Evolutionary conservation across 2,329 filamentous ascomycete species (phyloP), one percentile per base, ranked within the genome.

Genomic region (Cyphellophora attinorum): DNA sequence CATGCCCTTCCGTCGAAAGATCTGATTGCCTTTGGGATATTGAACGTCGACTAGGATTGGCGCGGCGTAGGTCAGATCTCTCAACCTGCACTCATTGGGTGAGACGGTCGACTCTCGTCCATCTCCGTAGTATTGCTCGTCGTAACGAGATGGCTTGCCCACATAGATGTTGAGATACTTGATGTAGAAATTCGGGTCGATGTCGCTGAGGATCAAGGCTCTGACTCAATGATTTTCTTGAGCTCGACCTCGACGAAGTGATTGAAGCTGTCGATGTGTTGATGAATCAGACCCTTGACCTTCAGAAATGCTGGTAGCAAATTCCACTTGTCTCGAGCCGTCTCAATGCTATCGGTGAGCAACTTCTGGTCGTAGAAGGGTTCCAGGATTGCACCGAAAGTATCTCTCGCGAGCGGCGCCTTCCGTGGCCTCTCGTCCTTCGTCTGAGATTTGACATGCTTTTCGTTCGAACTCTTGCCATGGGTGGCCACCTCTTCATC

Each of bases 251-350:
- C 85, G 47, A 95, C 82, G 51, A 98, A 96, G 63, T 91, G 94
- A 63, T 98, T 95, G 70, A 93, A 98, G 15, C 91, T 96, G 65
- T 98, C 93, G 54, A 94, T 89, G 59, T 95, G 88, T 67, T 96
- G 89, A 60, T 95, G 95, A 34, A 95, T 88, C 38, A 95, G 68
- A 38, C 88, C 88, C 62, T 98, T 98, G 51, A 95, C 88, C 60
- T 95, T 95, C 39, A 98, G 67, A 59, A 98, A 98, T n/a, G 91
- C 91, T 1, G 91, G 93, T 17, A 98, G 65, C 27, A 98, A 70
- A 57, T 96, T 94, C 76, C 89, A 95, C 69, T 98, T 98, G 65
- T 98, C 91, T 52, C 62, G 64, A 17, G 76, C 77, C 2, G 78
- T 81, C 41, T 79, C 69, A 51, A 83, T 82, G 3, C 77, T 76